A percentile compares a stretch with the other conserved stretches of the same genome.
Conservation (phyloP, 768 basidiomycete genomes). For the Auricularia sp. region DNA sequence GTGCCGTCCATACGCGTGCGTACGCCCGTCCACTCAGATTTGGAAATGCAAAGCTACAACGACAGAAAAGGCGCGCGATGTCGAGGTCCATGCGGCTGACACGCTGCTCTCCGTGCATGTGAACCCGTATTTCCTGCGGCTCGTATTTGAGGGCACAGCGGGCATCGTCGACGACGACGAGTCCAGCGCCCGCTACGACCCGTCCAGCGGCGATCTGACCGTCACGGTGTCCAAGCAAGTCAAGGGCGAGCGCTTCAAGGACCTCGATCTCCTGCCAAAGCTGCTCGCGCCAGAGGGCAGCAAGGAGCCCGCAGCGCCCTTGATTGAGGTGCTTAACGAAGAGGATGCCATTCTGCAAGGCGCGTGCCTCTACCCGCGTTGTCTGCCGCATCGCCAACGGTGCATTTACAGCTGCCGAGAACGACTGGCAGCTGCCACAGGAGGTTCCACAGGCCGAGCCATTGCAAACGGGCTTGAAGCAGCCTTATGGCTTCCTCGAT, state of each 20-base stretch:
- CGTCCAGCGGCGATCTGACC: slow-evolving; percentile 66
- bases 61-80: slow-evolving; percentile 59
- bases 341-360: slow-evolving; percentile 39
- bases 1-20: slow-evolving; percentile 57
- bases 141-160: slow-evolving; percentile 50
- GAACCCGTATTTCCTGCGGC: slow-evolving; percentile 76
- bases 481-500: slow-evolving; percentile 68
- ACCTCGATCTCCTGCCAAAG: slow-evolving; percentile 71
- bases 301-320: slow-evolving; percentile 20
- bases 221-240: slow-evolving; percentile 62
- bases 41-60: slow-evolving; percentile 6
- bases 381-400: background rate
- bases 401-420: slow-evolving; percentile 46
- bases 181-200: slow-evolving; percentile 66
- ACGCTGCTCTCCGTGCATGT: slow-evolving; percentile 61
- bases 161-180: slow-evolving; percentile 57
- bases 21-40: slow-evolving; percentile 5
- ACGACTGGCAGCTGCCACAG: slow-evolving; percentile 75
- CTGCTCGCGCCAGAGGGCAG: slow-evolving; percentile 55
- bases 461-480: slow-evolving; percentile 33
- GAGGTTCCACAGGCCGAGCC: slow-evolving; percentile 35
- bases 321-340: slow-evolving; percentile 49
- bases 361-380: slow-evolving; percentile 15
- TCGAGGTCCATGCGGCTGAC: slow-evolving; percentile 63
- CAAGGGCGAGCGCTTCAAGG: slow-evolving; percentile 58